These are phyloP conservation scores for Candida lessepsii DNA, from an alignment of 805 yeast species.

Conservation along the genomic window DNA sequence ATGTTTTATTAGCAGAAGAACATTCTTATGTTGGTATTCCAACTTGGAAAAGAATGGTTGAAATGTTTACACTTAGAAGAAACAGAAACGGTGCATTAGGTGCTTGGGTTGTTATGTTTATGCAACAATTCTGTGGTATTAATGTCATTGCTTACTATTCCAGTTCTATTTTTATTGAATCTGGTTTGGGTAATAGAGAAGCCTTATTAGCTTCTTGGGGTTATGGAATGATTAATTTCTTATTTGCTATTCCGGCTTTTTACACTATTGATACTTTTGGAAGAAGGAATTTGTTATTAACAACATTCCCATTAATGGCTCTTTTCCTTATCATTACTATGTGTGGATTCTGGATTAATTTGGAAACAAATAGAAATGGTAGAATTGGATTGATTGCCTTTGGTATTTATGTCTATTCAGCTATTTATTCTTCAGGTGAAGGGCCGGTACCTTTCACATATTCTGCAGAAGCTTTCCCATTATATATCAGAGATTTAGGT, in stretches of 20 bases:
- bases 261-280: slow-evolving; percentile 77
- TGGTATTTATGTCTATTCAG: slow-evolving; percentile 72
- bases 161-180: slow-evolving; percentile 66
- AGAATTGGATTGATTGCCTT: slow-evolving; percentile 65
- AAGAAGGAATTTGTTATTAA: slow-evolving; percentile 56
- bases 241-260: slow-evolving; percentile 81
- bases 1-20: slow-evolving; percentile 62
- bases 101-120: slow-evolving; percentile 78
- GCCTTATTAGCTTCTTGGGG: slow-evolving; percentile 84
- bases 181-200: slow-evolving; percentile 59
- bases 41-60: slow-evolving; percentile 46
- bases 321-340: slow-evolving; percentile 59
- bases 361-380: slow-evolving; percentile 40
- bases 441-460: slow-evolving; percentile 91
- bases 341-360: slow-evolving; percentile 68
- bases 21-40: slow-evolving; percentile 48
- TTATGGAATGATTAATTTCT: slow-evolving; percentile 75
- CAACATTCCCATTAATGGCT: slow-evolving; percentile 66
- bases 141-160: slow-evolving; percentile 87
- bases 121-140: slow-evolving; percentile 91
- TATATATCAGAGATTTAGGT: slow-evolving; percentile 76
- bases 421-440: slow-evolving; percentile 78
- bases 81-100: slow-evolving; percentile 81
- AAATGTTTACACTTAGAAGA: slow-evolving; percentile 69
- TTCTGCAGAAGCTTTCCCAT: slow-evolving; percentile 78